Evolutionary conservation across 441 rosid species (phyloP).

Genomic region (Populus tomentosa): DNA sequence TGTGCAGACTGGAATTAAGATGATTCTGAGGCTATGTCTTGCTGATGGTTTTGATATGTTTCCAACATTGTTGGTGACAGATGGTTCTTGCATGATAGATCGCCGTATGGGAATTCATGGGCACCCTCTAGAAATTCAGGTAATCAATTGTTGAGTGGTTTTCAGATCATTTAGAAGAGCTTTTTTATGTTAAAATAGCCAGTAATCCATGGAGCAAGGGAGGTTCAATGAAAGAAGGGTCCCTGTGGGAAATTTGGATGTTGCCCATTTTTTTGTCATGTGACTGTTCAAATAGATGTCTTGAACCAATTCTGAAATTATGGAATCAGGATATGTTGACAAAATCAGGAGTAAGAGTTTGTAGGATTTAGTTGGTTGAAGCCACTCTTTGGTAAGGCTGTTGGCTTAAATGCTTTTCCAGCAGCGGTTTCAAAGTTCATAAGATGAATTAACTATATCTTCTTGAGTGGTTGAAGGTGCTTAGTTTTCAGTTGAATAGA

Average conservation of each 20-base stretch:
- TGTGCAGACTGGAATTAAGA: constrained; percentile 94
- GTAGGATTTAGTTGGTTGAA: not conserved
- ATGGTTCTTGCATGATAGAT: constrained; percentile 96
- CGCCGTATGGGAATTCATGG: constrained; percentile 97
- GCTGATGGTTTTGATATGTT: constrained; percentile 98
- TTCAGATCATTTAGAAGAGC: not conserved
- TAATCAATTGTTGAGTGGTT: constrained; percentile 6
- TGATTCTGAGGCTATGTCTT: constrained; percentile 74
- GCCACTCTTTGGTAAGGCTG: not conserved
- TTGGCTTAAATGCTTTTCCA: not conserved
- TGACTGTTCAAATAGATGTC: not conserved
- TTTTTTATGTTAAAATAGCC: not conserved
- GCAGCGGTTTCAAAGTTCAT: not conserved
- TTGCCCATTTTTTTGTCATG: not conserved
- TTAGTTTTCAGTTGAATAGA: not conserved
- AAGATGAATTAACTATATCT: not conserved
- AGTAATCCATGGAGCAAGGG: not conserved
- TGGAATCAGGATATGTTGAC: not conserved
- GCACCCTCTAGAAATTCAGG: constrained; percentile 93
- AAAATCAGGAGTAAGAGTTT: not conserved
- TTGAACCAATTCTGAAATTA: not conserved
- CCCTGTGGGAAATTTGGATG: not conserved
- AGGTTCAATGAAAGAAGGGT: not conserved
- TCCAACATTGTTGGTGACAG: constrained; percentile 85
- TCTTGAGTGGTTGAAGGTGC: not conserved